A percentile compares a stretch with the other conserved stretches of the same genome.
phyloP scores from a whole-genome alignment of 2,329 filamentous ascomycete genomes.

The Ceratocystis variospora region DNA sequence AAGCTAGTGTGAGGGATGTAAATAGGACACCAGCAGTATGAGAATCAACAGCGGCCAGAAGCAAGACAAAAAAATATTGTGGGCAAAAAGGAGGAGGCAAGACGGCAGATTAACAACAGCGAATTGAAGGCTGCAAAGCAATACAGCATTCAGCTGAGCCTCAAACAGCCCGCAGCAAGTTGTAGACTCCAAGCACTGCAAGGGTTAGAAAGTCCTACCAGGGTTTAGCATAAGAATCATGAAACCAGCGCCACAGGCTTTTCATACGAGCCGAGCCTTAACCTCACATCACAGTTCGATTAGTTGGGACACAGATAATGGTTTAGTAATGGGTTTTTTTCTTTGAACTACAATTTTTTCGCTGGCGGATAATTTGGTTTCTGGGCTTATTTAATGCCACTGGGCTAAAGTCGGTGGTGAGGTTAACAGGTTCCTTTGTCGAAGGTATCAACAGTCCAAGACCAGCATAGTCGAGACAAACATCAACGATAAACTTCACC shows the following conservation, averaged over 20 bases:
- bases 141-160: no score
- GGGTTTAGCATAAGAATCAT: no score
- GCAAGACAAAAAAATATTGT: background rate
- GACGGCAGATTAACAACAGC: background rate
- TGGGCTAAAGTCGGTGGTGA: conserved; percentile 14
- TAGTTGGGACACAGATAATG: background rate
- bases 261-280: no score
- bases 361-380: conserved; percentile 17
- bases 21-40: background rate
- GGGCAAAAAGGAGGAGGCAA: background rate
- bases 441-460: background rate
- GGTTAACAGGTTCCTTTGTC: background rate
- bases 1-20: no score
- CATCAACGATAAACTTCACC: background rate
- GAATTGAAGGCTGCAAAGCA: background rate
- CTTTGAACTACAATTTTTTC: conserved; percentile 14
- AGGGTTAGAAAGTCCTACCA: no score
- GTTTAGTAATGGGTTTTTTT: background rate
- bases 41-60: background rate
- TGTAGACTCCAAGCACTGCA: no score
- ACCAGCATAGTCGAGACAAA: background rate
- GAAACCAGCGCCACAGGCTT: no score
- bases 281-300: background rate
- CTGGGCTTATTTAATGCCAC: conserved; percentile 16
- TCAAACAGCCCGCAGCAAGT: no score